Conservation (phyloP, 352 stramenopile genomes). For the Pythium volutum region DNA sequence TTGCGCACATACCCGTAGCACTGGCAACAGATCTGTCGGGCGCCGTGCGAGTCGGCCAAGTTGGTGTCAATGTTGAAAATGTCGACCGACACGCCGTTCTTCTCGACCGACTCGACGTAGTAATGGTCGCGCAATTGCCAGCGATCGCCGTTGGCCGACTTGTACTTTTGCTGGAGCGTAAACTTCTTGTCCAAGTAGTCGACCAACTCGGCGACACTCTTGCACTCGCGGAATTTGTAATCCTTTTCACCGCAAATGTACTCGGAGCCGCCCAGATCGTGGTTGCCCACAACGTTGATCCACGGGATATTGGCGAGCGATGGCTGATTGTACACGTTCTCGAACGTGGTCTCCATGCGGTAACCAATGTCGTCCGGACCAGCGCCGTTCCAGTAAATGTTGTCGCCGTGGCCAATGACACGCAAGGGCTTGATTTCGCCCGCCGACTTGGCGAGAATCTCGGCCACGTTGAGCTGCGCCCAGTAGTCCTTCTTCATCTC, state of each 20-base stretch:
- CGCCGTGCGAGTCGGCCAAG: conserved; percentile 79
- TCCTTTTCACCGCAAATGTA: conserved; percentile 86
- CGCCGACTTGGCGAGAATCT: conserved; percentile 73
- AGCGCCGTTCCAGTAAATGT: conserved; percentile 88
- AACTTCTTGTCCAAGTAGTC: conserved; percentile 86
- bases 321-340: conserved; percentile 81
- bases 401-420: conserved; percentile 83
- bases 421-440: conserved; percentile 58
- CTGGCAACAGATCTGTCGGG: conserved; percentile 85
- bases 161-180: conserved; percentile 75
- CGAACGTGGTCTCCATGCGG: conserved; percentile 84
- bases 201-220: conserved; percentile 63
- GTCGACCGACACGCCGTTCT: conserved; percentile 80
- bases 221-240: conserved; percentile 83
- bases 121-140: conserved; percentile 85
- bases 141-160: conserved; percentile 69
- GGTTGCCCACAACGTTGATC: conserved; percentile 87
- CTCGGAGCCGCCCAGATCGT: conserved; percentile 84
- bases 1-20: conserved; percentile 85
- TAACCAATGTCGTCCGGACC: conserved; percentile 72
- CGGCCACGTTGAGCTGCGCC: conserved; percentile 80
- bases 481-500: conserved; percentile 88
- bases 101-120: conserved; percentile 77
- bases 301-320: conserved; percentile 71
- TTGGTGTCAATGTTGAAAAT: conserved; percentile 90